A percentile compares a stretch with the other conserved stretches of the same genome.
phyloP scores from a whole-genome alignment of 768 basidiomycete species.

The Hortiboletus campestris region DNA sequence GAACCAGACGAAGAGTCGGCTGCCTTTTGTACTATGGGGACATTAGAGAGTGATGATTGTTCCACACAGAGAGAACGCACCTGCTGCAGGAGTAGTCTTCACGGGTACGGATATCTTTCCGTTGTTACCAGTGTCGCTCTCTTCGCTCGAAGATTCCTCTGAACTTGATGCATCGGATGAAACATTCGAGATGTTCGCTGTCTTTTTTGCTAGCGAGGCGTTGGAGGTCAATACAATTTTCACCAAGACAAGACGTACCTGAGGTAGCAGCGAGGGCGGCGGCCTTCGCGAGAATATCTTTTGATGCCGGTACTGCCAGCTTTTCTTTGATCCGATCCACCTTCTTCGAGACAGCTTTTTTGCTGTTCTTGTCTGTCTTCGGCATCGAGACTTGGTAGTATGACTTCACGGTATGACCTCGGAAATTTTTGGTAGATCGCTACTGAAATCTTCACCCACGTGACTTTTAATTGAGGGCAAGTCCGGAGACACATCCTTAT shows the following conservation, averaged over 20 bases:
- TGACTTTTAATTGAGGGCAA: too few relatives aligned
- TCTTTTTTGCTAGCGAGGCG: conserved; percentile 1
- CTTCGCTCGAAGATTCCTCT: conserved; percentile 15
- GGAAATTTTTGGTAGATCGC: too few relatives aligned
- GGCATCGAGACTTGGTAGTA: too few relatives aligned
- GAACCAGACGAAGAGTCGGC: neutral
- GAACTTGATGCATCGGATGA: conserved; percentile 8
- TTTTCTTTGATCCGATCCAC: too few relatives aligned
- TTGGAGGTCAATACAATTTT: neutral
- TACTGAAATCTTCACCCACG: too few relatives aligned
- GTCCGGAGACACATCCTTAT: too few relatives aligned
- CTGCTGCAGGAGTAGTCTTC: conserved; percentile 43
- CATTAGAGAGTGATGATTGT: neutral
- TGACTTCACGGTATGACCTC: too few relatives aligned
- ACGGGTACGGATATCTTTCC: conserved; percentile 31
- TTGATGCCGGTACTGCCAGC: too few relatives aligned
- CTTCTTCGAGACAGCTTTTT: too few relatives aligned
- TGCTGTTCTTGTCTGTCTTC: too few relatives aligned
- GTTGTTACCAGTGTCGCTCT: neutral
- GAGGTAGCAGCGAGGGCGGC: neutral
- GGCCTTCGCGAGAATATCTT: too few relatives aligned
- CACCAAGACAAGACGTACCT: neutral
- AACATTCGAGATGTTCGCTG: neutral
- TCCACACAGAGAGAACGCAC: neutral
- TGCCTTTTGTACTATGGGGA: neutral